Percentiles rank a stretch among this genome's conserved stretches.
phyloP scores from a whole-genome alignment of 2,329 filamentous ascomycete genomes.

The Ophiostoma fasciatum region DNA sequence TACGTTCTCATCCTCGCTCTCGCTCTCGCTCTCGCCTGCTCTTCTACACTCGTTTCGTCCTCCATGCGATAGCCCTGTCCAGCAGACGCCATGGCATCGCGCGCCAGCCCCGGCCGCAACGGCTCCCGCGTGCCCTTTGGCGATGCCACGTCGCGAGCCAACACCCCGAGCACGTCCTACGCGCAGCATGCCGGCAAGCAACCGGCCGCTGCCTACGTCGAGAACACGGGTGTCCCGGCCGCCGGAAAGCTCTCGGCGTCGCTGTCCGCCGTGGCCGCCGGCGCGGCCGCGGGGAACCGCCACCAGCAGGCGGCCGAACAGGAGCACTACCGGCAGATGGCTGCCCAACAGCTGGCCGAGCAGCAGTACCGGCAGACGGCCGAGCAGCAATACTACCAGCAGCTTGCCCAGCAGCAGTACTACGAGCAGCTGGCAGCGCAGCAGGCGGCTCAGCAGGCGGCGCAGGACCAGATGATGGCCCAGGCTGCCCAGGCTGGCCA shows the following conservation, averaged over 20 bases:
- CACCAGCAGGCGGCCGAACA: no score
- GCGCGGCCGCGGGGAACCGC: not conserved
- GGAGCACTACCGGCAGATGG: no score
- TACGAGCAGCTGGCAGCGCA: conserved; percentile 2
- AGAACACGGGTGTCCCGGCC: conserved; percentile 3
- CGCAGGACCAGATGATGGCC: conserved; percentile 1
- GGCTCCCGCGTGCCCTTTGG: conserved; percentile 16
- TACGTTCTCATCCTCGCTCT: not conserved
- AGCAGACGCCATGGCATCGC: conserved; percentile 14
- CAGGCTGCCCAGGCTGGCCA: not conserved
- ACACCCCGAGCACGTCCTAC: conserved; percentile 12
- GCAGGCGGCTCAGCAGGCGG: conserved; percentile 1
- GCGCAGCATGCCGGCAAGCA: conserved; percentile 7
- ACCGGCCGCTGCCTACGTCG: conserved; percentile 1
- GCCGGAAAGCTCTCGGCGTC: conserved; percentile 1
- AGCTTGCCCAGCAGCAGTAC: not conserved
- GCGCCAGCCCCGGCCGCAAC: conserved; percentile 7
- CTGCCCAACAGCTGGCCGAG: no score
- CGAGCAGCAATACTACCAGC: not conserved
- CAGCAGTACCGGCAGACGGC: no score
- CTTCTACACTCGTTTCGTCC: not conserved
- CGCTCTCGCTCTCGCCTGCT: not conserved
- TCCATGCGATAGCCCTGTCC: conserved; percentile 5
- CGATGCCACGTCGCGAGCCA: conserved; percentile 17
- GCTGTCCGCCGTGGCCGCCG: not conserved